A percentile compares a stretch with the other conserved stretches of the same genome.
Evolutionary conservation across 495 filamentous ascomycete species (phyloP).

Genomic region (Aspergillus hancockii): DNA sequence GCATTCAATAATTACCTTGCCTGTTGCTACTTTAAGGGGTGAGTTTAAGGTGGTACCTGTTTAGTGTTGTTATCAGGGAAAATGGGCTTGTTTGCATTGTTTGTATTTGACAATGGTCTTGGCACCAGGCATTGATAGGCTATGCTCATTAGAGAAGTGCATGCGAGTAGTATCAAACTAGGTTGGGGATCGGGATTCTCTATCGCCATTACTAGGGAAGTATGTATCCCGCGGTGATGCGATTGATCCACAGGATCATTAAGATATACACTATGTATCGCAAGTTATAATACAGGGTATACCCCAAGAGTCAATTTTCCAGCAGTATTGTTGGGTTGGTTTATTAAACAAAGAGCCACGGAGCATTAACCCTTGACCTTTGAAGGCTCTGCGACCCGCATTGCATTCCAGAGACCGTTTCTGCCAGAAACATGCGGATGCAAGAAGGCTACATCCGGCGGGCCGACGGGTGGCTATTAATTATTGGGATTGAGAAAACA

Average conservation of each 20-base stretch:
- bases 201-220: too few relatives aligned
- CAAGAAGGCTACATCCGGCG: conserved; percentile 22
- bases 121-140: neutral
- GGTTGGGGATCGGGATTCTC: too few relatives aligned
- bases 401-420: conserved; percentile 2
- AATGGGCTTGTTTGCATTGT: neutral
- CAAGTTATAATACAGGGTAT: too few relatives aligned
- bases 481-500: conserved; percentile 2
- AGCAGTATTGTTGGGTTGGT: neutral
- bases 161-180: neutral
- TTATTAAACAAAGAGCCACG: too few relatives aligned
- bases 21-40: neutral
- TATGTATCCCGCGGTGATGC: neutral
- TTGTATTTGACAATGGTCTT: neutral
- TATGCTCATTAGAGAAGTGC: neutral
- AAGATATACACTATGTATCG: neutral
- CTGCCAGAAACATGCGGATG: conserved; percentile 20
- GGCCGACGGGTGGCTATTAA: conserved; percentile 17
- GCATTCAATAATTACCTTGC: neutral
- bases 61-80: neutral
- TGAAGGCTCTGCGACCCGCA: too few relatives aligned
- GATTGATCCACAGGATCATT: neutral
- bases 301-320: neutral
- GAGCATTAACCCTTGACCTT: too few relatives aligned
- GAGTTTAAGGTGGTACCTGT: neutral